Base-by-base conservation (phyloP, 768 basidiomycete genomes). In the Kwoniella sp. region DNA sequence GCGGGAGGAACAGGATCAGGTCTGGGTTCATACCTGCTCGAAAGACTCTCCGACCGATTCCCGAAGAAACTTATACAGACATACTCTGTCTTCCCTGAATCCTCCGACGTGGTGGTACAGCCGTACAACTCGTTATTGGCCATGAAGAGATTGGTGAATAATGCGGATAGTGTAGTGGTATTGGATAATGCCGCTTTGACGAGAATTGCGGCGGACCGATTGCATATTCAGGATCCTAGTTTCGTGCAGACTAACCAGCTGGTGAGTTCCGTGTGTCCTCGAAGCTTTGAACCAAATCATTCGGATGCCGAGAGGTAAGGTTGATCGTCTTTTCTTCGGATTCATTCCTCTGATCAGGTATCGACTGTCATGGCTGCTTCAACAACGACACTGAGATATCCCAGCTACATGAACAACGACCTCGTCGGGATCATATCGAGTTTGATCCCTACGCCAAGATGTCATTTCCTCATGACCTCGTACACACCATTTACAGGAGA, bases 11-110 rank as follows among this genome's bases (percentile, higher is more conserved):
- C 96, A 2, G 96, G 96, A 21, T 98, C 96, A 0, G 96, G 96
- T 1, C 87, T 99, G 4, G 96, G 96, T 33, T 99, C 96, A n/a
- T 98, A 92, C 82, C 83, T 98, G 19, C 87, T 99, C 58, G 96
- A 98, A 82, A 87, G 96, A 26, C 82, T 98, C 47, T 95, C 94
- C 81, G 96, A 99, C 82, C 90, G 90, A 75, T 99, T 97, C 77
- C 96, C 96, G 0, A 99, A 99, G 83, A 99, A 99, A 80, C 86
- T 98, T 61, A 94, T 98, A 49, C 96, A 99, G 77, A 99, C 96
- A 5, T 98, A 99, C 80, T 97, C 94, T 48, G 95, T 99, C 60
- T 99, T 99, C 70, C 96, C 96, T 1, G 93, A 95, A 62, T 71
- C 72, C 70, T 88, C 90, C 36, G 96, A 98, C 70, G 94, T 99